Percentiles rank a stretch among this genome's conserved stretches.
phyloP scores from a whole-genome alignment of 495 filamentous ascomycete genomes.

The Viridothelium virens region DNA sequence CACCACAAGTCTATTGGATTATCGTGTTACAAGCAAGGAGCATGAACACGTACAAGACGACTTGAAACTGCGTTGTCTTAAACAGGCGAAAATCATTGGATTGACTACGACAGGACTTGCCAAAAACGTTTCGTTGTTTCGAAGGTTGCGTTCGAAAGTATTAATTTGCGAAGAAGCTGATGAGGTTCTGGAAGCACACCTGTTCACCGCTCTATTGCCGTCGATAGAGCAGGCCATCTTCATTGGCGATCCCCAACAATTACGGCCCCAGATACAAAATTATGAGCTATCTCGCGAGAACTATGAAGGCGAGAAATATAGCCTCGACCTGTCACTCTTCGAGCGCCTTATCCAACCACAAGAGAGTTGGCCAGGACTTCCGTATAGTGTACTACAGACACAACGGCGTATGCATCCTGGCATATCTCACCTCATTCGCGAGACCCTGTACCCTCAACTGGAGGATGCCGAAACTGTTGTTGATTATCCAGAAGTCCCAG shows the following conservation, averaged over 20 bases:
- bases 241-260: constrained; percentile 70
- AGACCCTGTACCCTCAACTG: constrained; percentile 58
- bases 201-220: constrained; percentile 60
- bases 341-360: constrained; percentile 54
- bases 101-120: constrained; percentile 71
- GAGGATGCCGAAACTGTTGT: constrained; percentile 48
- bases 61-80: constrained; percentile 45
- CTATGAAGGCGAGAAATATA: constrained; percentile 45
- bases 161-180: constrained; percentile 72
- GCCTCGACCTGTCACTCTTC: constrained; percentile 60
- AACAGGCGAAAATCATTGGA: constrained; percentile 56
- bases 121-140: constrained; percentile 53
- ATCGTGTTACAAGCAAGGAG: constrained; percentile 31
- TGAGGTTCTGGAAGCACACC: constrained; percentile 66
- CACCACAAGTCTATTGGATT: constrained; percentile 28
- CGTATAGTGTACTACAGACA: constrained; percentile 51
- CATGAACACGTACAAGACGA: constrained; percentile 41
- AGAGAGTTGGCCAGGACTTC: constrained; percentile 35
- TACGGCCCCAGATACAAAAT: constrained; percentile 62
- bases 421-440: constrained; percentile 52
- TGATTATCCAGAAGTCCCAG: constrained; percentile 51
- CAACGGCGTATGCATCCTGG: constrained; percentile 74
- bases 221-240: constrained; percentile 64
- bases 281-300: constrained; percentile 57
- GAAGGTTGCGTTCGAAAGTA: constrained; percentile 55